Conservation (phyloP, 164 flowering plant species). For the Cinnamomum micranthum region DNA sequence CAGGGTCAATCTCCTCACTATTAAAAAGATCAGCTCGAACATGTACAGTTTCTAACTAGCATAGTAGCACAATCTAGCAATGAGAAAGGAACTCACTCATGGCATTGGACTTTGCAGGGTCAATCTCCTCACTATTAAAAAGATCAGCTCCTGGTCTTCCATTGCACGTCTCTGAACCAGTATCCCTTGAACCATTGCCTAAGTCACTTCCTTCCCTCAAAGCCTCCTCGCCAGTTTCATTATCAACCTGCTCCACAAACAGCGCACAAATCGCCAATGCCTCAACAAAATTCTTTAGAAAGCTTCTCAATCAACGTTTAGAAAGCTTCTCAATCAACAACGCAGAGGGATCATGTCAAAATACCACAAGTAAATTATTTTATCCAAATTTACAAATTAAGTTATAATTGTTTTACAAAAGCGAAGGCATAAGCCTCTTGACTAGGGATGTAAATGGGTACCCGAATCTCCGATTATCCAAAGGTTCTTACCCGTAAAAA, state of each 20-base stretch:
- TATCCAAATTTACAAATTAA: not conserved
- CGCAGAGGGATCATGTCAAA: not conserved
- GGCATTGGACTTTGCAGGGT: constrained; percentile 73
- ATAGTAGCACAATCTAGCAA: not conserved
- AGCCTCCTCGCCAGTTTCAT: constrained; percentile 18
- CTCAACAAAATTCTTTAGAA: not conserved
- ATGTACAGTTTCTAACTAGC: not conserved
- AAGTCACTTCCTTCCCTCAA: not conserved
- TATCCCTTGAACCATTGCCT: constrained; percentile 2
- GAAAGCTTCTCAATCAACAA: not conserved
- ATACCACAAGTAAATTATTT: no score
- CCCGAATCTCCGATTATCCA: no score
- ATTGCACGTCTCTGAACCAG: constrained; percentile 14
- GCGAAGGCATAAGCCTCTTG: no score
- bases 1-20: constrained; percentile 60
- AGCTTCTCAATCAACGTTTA: not conserved
- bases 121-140: constrained; percentile 57
- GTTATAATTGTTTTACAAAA: no score
- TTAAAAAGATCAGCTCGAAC: constrained; percentile 61
- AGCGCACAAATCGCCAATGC: not conserved
- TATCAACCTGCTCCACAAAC: constrained; percentile 42
- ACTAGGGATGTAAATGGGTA: no score
- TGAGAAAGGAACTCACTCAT: constrained; percentile 52
- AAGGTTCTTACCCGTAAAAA: no score
- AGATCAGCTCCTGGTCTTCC: constrained; percentile 60